phyloP scores from a whole-genome alignment of 495 filamentous ascomycete species.

The Aspergillus haitiensis region DNA sequence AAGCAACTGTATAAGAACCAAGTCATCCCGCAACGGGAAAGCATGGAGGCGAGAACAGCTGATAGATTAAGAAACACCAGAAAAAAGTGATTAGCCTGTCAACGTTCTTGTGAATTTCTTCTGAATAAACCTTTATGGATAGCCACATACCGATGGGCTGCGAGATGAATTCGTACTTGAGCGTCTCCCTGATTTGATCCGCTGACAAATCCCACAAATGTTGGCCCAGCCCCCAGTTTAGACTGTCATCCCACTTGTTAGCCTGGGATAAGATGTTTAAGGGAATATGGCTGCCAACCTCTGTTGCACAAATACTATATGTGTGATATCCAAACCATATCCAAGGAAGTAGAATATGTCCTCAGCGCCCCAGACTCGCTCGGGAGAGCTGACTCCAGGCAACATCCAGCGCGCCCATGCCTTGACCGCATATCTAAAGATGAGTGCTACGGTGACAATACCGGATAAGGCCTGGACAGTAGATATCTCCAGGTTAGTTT shows the following conservation, averaged over 20 bases:
- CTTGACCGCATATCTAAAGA: slow-evolving; percentile 36
- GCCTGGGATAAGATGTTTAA: background rate
- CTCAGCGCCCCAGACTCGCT: slow-evolving; percentile 38
- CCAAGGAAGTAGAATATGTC: slow-evolving; percentile 36
- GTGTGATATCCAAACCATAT: slow-evolving; percentile 34
- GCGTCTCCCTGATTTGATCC: slow-evolving; percentile 23
- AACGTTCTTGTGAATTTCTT: too few relatives aligned
- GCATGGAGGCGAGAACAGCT: slow-evolving; percentile 52
- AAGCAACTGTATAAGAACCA: slow-evolving; percentile 43
- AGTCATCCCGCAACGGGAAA: slow-evolving; percentile 43
- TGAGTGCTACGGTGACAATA: slow-evolving; percentile 31
- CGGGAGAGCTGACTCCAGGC: slow-evolving; percentile 36
- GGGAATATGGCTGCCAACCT: slow-evolving; percentile 24
- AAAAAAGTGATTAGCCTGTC: too few relatives aligned
- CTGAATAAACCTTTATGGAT: background rate
- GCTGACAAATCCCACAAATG: slow-evolving; percentile 32
- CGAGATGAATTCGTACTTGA: slow-evolving; percentile 38
- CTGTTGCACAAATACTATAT: slow-evolving; percentile 35
- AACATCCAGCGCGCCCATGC: slow-evolving; percentile 38
- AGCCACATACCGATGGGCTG: slow-evolving; percentile 29
- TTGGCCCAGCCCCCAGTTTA: slow-evolving; percentile 35
- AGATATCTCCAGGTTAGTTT: background rate
- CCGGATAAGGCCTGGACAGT: slow-evolving; percentile 30
- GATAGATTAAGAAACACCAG: slow-evolving; percentile 42
- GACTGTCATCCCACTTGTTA: slow-evolving; percentile 22